phyloP scores from a whole-genome alignment of 2,329 filamentous ascomycete species.

The Lasiodiplodia theobromae region DNA sequence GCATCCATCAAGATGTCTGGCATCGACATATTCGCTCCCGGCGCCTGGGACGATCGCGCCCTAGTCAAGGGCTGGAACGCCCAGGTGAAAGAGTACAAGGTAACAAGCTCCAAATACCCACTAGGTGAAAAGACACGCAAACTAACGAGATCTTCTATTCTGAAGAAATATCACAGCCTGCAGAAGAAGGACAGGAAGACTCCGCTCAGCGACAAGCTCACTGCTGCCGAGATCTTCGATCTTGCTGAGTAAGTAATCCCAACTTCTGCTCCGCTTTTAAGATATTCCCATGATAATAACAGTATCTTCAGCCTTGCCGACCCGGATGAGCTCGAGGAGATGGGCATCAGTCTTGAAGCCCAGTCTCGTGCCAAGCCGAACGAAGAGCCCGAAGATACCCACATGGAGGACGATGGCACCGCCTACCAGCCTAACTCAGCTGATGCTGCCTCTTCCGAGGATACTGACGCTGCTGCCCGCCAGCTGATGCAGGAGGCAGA shows the following conservation, averaged over 20 bases:
- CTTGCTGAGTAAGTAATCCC: background rate
- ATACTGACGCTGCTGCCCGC: slow-evolving; percentile 7
- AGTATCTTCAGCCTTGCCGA: slow-evolving; percentile 38
- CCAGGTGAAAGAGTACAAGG: slow-evolving; percentile 47
- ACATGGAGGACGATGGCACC: slow-evolving; percentile 5
- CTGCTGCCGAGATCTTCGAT: slow-evolving; percentile 3
- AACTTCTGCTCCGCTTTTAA: background rate
- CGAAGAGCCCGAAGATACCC: slow-evolving; percentile 7
- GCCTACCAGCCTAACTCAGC: background rate
- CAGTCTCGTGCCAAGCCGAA: slow-evolving; percentile 5
- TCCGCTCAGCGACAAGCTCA: background rate
- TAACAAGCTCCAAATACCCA: slow-evolving; percentile 29
- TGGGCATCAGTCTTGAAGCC: background rate
- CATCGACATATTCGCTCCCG: slow-evolving; percentile 22
- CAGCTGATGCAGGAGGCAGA: slow-evolving; percentile 18
- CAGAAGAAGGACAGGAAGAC: slow-evolving; percentile 40
- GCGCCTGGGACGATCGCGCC: slow-evolving; percentile 48
- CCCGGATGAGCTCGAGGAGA: slow-evolving; percentile 35
- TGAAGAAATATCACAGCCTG: slow-evolving; percentile 49
- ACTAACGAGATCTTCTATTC: background rate
- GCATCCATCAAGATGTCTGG: background rate
- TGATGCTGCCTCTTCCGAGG: background rate
- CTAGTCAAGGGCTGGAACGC: slow-evolving; percentile 45
- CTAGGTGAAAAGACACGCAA: background rate
- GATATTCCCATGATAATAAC: slow-evolving; percentile 16